Evolutionary conservation across 2,329 filamentous ascomycete species (phyloP).

Genomic region (Alternaria alternata): DNA sequence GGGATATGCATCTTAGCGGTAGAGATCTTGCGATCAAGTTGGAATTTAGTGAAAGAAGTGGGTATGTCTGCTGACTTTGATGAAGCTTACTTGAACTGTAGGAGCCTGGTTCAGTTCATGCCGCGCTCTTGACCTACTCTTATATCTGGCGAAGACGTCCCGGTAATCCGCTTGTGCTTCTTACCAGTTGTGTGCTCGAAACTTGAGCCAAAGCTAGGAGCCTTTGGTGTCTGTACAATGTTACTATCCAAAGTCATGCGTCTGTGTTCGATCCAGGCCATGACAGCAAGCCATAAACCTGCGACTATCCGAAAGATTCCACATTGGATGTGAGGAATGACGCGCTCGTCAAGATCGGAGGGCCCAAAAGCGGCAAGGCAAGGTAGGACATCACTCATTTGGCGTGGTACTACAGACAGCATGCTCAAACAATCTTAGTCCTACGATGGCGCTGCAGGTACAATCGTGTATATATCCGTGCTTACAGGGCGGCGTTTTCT

Average conservation of each 20-base stretch:
- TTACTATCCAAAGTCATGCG: conserved; percentile 23
- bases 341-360: conserved; percentile 2
- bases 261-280: conserved; percentile 4
- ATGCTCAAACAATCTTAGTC: conserved; percentile 20
- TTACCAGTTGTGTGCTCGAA: conserved; percentile 3
- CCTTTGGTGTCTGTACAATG: conserved; percentile 22
- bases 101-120: conserved; percentile 1
- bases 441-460: conserved; percentile 25
- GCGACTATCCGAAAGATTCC: conserved; percentile 5
- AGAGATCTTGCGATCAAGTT: neutral
- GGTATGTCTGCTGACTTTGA: neutral
- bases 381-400: conserved; percentile 9
- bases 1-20: conserved; percentile 26
- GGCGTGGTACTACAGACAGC: conserved; percentile 22
- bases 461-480: conserved; percentile 24
- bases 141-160: conserved; percentile 15
- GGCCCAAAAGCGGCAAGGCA: conserved; percentile 19
- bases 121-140: conserved; percentile 8
- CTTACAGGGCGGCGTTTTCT: neutral
- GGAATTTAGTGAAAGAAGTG: neutral
- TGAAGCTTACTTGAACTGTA: neutral
- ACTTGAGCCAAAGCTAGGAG: neutral
- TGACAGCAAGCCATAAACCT: conserved; percentile 14
- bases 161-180: neutral
- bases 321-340: neutral